A percentile compares a stretch with the other conserved stretches of the same genome.
phyloP scores from a whole-genome alignment of 768 basidiomycete genomes.

The Suillus clintonianus region DNA sequence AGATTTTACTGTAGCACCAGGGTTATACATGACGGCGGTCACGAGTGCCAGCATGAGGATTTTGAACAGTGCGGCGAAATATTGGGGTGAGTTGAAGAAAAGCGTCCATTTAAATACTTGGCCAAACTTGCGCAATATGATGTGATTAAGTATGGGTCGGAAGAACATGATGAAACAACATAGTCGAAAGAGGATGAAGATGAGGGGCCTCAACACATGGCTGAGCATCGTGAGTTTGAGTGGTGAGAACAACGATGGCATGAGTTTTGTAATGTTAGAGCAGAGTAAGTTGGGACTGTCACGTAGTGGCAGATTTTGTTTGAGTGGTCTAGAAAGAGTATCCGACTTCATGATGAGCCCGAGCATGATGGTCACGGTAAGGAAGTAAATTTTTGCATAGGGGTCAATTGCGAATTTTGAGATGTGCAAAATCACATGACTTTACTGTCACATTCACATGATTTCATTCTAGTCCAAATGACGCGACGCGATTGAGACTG shows the following conservation, averaged over 20 bases:
- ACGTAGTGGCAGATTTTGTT: background rate
- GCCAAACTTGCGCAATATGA: background rate
- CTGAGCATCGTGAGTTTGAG: background rate
- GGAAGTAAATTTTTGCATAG: background rate
- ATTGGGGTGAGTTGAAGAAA: background rate
- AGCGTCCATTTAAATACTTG: slow-evolving; percentile 1
- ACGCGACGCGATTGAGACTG: background rate
- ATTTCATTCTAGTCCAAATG: background rate
- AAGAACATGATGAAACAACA: background rate
- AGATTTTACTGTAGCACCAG: slow-evolving; percentile 6
- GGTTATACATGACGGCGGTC: slow-evolving; percentile 14
- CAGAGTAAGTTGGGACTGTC: background rate
- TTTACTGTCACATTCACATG: background rate
- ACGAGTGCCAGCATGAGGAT: slow-evolving; percentile 14
- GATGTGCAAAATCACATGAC: background rate
- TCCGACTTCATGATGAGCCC: background rate
- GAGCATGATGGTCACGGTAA: background rate
- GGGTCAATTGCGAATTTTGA: background rate
- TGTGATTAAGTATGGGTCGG: background rate
- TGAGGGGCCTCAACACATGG: background rate
- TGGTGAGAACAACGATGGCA: background rate
- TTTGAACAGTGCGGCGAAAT: slow-evolving; percentile 6
- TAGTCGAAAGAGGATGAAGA: background rate
- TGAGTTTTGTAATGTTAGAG: background rate
- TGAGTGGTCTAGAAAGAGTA: background rate